These are phyloP conservation scores for Vararia minispora DNA, from an alignment of 768 basidiomycete genomes.

Conservation along the genomic window DNA sequence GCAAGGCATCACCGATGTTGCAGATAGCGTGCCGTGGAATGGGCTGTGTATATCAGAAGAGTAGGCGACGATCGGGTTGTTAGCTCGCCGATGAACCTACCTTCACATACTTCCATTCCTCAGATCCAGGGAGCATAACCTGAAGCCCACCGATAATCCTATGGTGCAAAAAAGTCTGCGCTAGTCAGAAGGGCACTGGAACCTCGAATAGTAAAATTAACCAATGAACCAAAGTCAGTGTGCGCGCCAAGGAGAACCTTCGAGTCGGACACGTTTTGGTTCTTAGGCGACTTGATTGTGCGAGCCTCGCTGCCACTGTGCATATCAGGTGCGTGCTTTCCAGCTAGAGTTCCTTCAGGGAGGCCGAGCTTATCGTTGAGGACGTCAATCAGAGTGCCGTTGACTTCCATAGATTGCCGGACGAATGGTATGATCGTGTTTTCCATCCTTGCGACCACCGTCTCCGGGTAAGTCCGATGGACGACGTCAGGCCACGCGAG, in stretches of 20 bases:
- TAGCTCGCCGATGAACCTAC: not conserved
- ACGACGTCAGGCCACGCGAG: slow-evolving; percentile 20
- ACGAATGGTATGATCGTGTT: slow-evolving; percentile 19
- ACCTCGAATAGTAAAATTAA: not conserved
- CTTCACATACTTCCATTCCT: slow-evolving; percentile 4
- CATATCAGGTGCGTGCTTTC: too few relatives aligned
- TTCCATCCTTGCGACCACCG: slow-evolving; percentile 21
- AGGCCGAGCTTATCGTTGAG: slow-evolving; percentile 23
- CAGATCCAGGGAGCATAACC: not conserved
- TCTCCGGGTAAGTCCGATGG: slow-evolving; percentile 24
- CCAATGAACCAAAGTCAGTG: too few relatives aligned
- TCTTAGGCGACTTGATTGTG: slow-evolving; percentile 21
- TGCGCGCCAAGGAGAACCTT: too few relatives aligned
- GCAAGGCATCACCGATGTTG: too few relatives aligned
- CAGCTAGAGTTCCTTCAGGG: too few relatives aligned
- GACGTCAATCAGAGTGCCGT: slow-evolving; percentile 19
- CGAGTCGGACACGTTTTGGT: too few relatives aligned
- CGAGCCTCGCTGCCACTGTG: too few relatives aligned
- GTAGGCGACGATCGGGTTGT: not conserved
- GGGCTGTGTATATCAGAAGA: too few relatives aligned
- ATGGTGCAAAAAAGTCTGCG: not conserved
- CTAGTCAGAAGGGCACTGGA: not conserved
- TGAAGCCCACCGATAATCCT: slow-evolving; percentile 2
- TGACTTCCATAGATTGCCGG: slow-evolving; percentile 20
- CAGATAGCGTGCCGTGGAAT: too few relatives aligned